These are phyloP conservation scores for Coelastrella sp. DNA, from an alignment of 139 green algal genomes.

Conservation along the genomic window DNA sequence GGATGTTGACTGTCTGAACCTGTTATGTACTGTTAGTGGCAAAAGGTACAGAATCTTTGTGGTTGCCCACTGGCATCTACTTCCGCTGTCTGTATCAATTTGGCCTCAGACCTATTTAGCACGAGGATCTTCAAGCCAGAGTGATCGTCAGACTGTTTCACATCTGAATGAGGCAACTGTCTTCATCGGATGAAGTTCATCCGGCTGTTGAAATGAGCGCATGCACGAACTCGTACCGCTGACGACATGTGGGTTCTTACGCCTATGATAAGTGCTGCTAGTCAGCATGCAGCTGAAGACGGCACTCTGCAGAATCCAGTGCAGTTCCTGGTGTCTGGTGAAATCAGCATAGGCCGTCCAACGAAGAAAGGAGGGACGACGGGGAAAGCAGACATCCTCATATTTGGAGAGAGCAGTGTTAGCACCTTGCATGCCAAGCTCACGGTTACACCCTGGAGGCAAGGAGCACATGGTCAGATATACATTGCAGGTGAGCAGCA, in stretches of 20 bases:
- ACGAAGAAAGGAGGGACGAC: background rate
- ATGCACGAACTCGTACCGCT: background rate
- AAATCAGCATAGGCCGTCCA: constrained; percentile 20
- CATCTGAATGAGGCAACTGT: background rate
- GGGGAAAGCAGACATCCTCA: constrained; percentile 37
- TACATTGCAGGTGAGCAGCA: constrained; percentile 1
- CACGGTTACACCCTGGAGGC: background rate
- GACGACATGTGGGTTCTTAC: constrained; percentile 25
- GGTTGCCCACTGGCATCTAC: too few relatives aligned
- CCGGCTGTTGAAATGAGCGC: background rate
- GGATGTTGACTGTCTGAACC: too few relatives aligned
- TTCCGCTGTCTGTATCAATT: too few relatives aligned
- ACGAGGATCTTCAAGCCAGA: background rate
- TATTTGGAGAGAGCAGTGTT: constrained; percentile 14
- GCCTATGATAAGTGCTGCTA: constrained; percentile 19
- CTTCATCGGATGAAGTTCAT: background rate
- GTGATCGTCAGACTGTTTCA: background rate
- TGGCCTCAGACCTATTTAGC: background rate
- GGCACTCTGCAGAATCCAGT: constrained; percentile 15
- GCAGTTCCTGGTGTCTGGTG: constrained; percentile 3
- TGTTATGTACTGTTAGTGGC: too few relatives aligned
- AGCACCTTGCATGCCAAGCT: constrained; percentile 19
- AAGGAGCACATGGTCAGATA: background rate
- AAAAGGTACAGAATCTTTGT: too few relatives aligned
- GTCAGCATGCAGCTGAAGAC: constrained; percentile 12